Evolutionary conservation across 345 rosid species (phyloP), one percentile per base, ranked within the genome.

Genomic region (Populus tremula): DNA sequence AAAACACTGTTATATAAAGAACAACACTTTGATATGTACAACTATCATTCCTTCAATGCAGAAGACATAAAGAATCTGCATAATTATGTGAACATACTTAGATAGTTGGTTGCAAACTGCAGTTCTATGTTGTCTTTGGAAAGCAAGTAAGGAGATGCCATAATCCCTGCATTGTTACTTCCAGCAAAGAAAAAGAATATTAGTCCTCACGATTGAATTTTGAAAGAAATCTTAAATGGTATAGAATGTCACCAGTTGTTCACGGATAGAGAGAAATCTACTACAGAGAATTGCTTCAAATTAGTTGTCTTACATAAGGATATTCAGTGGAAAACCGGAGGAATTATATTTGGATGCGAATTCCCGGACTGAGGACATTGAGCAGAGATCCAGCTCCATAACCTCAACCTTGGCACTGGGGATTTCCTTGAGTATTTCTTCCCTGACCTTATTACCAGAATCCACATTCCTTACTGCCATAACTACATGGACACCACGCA

Each of bases 331-430:
- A 53, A 81, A 86, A 43, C 78, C 84, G 0, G 71, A 77, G 41
- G 86, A 72, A 18, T 38, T 79, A 75, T 73, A 85, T 4, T 83
- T 78, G 1, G 82, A 76, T 0, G 86, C 84, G 25, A 87, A 85
- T 72, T 81, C 85, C 75, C 84, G 54, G 6, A 85, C 85, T 1
- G 87, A 81, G 43, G 76, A 82, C 84, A 85, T 70, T 21, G 85
- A 87, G 80, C 86, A 83, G 45, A 87, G 86, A 73, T 87, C 86
- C 69, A 86, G 72, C 67, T 79, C 76, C 82, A 86, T 86, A n/a
- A 79, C 84, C 59, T 86, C 87, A 75, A 86, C 63, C 67, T 69
- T 73, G 16, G 77, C 82, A 6, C 14, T 13, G 69, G 82, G 74
- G 62, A 73, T 73, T 73, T 73, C 76, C 66, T 79, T 79, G 13